Evolutionary conservation across 2,329 filamentous ascomycete genomes (phyloP).

Genomic region (Aspergillus carbonarius): DNA sequence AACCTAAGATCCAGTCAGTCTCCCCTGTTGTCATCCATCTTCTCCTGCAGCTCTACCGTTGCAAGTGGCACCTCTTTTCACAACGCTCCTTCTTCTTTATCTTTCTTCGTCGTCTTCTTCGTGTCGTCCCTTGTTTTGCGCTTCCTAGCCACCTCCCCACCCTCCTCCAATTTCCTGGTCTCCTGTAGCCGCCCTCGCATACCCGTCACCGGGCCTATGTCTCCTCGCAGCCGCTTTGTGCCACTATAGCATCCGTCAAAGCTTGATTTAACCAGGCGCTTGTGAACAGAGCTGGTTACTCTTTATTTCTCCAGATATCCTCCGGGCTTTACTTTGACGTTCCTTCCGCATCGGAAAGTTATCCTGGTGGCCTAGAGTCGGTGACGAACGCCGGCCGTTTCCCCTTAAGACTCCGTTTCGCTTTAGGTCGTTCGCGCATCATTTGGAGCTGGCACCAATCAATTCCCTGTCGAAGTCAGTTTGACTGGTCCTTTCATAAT

Average conservation of each 20-base stretch:
- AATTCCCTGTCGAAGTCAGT: background rate
- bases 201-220: conserved; percentile 13
- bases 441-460: background rate
- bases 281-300: conserved; percentile 14
- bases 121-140: background rate
- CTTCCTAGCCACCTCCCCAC: conserved; percentile 6
- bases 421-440: background rate
- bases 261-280: conserved; percentile 8
- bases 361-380: background rate
- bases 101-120: background rate
- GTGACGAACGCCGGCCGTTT: background rate
- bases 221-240: conserved; percentile 12
- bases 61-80: background rate
- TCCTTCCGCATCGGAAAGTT: conserved; percentile 3
- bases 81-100: background rate
- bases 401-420: background rate
- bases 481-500: conserved; percentile 51
- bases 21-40: conserved; percentile 14
- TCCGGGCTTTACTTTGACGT: background rate
- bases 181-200: conserved; percentile 20
- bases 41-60: conserved; percentile 1
- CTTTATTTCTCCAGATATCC: background rate
- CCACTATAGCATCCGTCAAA: conserved; percentile 12
- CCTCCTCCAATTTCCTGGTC: background rate
- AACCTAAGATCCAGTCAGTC: conserved; percentile 14